A percentile compares a stretch with the other conserved stretches of the same genome.
Conservation (phyloP, 148 eudicot genomes). For the Polygonum maritimum region DNA sequence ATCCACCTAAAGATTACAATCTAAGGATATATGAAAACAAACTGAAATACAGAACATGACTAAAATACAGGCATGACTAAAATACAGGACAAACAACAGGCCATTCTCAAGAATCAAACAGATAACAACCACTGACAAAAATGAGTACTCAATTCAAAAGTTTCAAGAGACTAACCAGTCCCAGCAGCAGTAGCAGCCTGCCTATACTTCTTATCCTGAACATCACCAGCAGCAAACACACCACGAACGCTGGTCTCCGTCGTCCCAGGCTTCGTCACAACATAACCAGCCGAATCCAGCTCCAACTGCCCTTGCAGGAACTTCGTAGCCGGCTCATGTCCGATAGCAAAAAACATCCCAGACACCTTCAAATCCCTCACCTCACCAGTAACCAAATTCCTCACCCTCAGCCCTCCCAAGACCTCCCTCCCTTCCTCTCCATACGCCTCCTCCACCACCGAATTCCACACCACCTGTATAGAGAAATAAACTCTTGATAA, state of each 20-base stretch:
- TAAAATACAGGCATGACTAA: no score
- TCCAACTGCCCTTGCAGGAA: constrained; percentile 50
- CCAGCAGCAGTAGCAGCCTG: constrained; percentile 68
- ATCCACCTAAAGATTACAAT: no score
- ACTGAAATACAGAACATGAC: no score
- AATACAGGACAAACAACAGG: not conserved
- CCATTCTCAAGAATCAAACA: not conserved
- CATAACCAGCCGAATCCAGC: constrained; percentile 47
- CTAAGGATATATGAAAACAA: no score
- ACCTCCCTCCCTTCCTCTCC: constrained; percentile 26
- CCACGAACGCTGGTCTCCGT: constrained; percentile 46
- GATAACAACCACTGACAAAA: not conserved
- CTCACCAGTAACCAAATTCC: constrained; percentile 41
- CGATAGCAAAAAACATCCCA: constrained; percentile 59
- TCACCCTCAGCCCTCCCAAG: constrained; percentile 56
- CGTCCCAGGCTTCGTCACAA: constrained; percentile 42
- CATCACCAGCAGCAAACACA: constrained; percentile 65
- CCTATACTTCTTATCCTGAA: constrained; percentile 65
- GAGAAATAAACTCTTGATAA: no score
- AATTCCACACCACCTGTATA: constrained; percentile 39
- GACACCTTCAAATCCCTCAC: constrained; percentile 43
- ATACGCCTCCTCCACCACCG: constrained; percentile 42
- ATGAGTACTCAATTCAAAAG: not conserved
- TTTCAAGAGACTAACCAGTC: constrained; percentile 31
- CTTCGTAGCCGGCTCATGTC: constrained; percentile 66